phyloP scores from a whole-genome alignment of 108 stramenopile genomes.

The Cyclotella cryptica region DNA sequence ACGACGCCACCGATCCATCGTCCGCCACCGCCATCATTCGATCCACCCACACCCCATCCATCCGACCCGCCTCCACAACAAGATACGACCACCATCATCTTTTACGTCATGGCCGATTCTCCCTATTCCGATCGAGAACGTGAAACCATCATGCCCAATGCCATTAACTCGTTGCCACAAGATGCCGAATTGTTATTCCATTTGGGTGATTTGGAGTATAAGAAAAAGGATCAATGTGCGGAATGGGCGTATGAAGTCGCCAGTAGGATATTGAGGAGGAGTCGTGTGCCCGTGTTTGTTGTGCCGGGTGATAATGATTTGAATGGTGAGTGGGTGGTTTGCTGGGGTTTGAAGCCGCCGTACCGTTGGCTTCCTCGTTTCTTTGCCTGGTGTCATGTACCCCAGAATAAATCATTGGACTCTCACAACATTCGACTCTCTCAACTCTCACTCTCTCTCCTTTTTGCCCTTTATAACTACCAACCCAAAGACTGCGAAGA shows the following conservation, averaged over 20 bases:
- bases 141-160: slow-evolving; percentile 47
- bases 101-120: slow-evolving; percentile 75
- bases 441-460: too few relatives aligned
- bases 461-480: too few relatives aligned
- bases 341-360: background rate
- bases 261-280: slow-evolving; percentile 31
- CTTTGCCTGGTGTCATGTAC: too few relatives aligned
- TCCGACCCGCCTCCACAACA: background rate
- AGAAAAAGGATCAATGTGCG: slow-evolving; percentile 55
- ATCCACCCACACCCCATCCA: background rate
- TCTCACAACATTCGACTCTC: background rate
- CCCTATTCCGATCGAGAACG: slow-evolving; percentile 57
- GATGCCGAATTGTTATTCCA: slow-evolving; percentile 79
- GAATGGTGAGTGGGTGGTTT: slow-evolving; percentile 26
- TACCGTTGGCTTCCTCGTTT: background rate
- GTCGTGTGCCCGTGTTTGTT: slow-evolving; percentile 64
- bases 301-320: slow-evolving; percentile 84
- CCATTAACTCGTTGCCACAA: slow-evolving; percentile 49
- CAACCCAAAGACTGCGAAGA: slow-evolving; percentile 74
- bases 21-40: background rate
- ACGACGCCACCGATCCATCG: background rate
- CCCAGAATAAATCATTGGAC: too few relatives aligned
- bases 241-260: slow-evolving; percentile 51
- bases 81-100: slow-evolving; percentile 45
- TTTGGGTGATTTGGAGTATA: slow-evolving; percentile 75